Evolutionary conservation across 345 rosid genomes (phyloP).

Genomic region (Corchorus olitorius): DNA sequence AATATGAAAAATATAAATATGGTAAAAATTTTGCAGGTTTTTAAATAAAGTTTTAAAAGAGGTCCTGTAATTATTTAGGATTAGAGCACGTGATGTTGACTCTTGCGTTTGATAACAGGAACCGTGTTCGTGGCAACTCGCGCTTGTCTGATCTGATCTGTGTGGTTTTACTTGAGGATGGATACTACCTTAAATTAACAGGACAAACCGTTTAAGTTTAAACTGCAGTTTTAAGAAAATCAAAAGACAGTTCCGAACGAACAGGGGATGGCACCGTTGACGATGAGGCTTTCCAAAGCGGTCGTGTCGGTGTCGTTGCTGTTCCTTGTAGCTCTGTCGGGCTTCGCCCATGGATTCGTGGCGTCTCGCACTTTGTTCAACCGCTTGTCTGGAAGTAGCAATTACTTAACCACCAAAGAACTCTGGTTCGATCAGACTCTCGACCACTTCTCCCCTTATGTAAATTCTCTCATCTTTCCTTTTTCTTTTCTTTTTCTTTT

Average conservation of each 20-base stretch:
- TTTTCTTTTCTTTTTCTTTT: constrained; percentile 9
- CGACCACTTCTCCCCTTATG: constrained; percentile 84
- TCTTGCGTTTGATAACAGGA: too few relatives aligned
- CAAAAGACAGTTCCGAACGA: background rate
- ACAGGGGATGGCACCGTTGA: background rate
- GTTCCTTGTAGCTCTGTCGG: constrained; percentile 14
- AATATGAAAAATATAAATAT: too few relatives aligned
- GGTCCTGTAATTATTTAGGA: too few relatives aligned
- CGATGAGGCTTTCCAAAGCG: constrained; percentile 13
- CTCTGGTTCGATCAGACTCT: constrained; percentile 88
- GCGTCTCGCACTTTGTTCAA: constrained; percentile 40
- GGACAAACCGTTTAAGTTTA: background rate
- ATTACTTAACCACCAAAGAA: constrained; percentile 66
- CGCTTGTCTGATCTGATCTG: background rate
- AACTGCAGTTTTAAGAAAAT: background rate
- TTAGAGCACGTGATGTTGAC: background rate
- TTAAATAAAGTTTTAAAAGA: too few relatives aligned
- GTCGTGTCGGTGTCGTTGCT: constrained; percentile 10
- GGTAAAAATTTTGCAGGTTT: too few relatives aligned
- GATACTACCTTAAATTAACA: background rate
- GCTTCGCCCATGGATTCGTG: constrained; percentile 40
- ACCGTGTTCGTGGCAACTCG: background rate
- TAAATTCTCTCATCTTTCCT: constrained; percentile 24
- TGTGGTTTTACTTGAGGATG: background rate
- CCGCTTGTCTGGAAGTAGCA: constrained; percentile 35